Evolutionary conservation across 2,329 filamentous ascomycete species (phyloP).

Genomic region (Acephala macrosclerotiorum): DNA sequence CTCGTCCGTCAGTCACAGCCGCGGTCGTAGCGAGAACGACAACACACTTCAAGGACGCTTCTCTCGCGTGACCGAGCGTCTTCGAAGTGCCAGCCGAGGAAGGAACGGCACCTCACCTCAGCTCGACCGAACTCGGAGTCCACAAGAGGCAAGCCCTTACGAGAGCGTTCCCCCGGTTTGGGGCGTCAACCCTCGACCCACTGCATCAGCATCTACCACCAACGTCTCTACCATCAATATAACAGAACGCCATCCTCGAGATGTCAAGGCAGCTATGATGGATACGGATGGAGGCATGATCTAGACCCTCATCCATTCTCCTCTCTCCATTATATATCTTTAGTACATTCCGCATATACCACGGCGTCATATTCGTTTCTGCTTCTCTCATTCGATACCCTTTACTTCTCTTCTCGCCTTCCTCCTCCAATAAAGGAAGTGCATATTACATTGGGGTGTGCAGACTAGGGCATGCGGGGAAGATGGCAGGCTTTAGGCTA

Average conservation of each 20-base stretch:
- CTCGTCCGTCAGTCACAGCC: slow-evolving; percentile 53
- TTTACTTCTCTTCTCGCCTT: slow-evolving; percentile 24
- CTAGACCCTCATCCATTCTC: slow-evolving; percentile 24
- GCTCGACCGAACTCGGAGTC: slow-evolving; percentile 37
- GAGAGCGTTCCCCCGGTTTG: slow-evolving; percentile 40
- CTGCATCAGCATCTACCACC: slow-evolving; percentile 21
- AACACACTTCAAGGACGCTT: slow-evolving; percentile 60
- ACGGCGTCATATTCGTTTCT: slow-evolving; percentile 25
- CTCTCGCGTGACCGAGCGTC: slow-evolving; percentile 64
- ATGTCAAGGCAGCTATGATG: slow-evolving; percentile 41
- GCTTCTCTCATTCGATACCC: slow-evolving; percentile 36
- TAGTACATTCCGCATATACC: slow-evolving; percentile 24
- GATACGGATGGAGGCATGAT: slow-evolving; percentile 46
- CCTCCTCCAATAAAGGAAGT: slow-evolving; percentile 6
- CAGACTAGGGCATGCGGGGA: slow-evolving; percentile 16
- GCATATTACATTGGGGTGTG: slow-evolving; percentile 27
- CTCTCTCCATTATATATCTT: slow-evolving; percentile 2
- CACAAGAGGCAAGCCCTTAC: slow-evolving; percentile 41
- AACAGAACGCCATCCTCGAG: slow-evolving; percentile 43
- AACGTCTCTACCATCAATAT: slow-evolving; percentile 11
- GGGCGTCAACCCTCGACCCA: slow-evolving; percentile 24
- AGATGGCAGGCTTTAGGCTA: slow-evolving; percentile 21
- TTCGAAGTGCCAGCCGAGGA: slow-evolving; percentile 65
- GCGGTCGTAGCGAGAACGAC: slow-evolving; percentile 63
- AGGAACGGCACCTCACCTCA: slow-evolving; percentile 47